phyloP scores from a whole-genome alignment of 768 basidiomycete genomes.

The Boletus reticulatus region DNA sequence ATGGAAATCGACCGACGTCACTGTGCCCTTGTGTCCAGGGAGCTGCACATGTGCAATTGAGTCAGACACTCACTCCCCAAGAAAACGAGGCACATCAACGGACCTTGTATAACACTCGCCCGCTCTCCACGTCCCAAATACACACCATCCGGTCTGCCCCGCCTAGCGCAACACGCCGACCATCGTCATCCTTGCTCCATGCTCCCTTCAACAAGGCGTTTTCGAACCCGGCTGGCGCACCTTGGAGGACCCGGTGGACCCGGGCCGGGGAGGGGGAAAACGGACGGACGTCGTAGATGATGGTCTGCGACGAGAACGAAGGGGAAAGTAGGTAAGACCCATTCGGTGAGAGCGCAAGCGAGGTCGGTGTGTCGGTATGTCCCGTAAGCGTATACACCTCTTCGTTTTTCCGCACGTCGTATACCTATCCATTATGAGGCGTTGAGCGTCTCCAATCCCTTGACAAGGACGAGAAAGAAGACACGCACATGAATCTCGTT shows the following conservation, averaged over 20 bases:
- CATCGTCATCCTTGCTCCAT: conserved; percentile 87
- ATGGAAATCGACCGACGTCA: conserved; percentile 94
- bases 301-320: conserved; percentile 82
- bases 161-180: conserved; percentile 79
- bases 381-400: conserved; percentile 79
- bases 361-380: conserved; percentile 91
- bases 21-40: conserved; percentile 95
- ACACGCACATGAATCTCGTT: conserved; percentile 90
- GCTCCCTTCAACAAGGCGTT: conserved; percentile 77
- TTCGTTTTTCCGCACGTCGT: conserved; percentile 83
- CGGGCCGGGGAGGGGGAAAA: conserved; percentile 86
- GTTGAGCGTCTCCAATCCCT: not conserved
- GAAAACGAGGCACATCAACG: conserved; percentile 8
- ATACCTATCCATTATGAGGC: conserved; percentile 50
- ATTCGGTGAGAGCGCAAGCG: conserved; percentile 87
- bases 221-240: conserved; percentile 95
- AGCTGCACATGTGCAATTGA: conserved; percentile 46
- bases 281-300: conserved; percentile 92
- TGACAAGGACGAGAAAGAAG: not conserved
- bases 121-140: conserved; percentile 84
- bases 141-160: conserved; percentile 87
- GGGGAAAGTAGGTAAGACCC: conserved; percentile 87
- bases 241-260: conserved; percentile 73
- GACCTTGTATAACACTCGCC: conserved; percentile 77
- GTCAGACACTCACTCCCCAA: not conserved